Conservation (phyloP, 2,329 filamentous ascomycete genomes). For the Bisporella sp. region DNA sequence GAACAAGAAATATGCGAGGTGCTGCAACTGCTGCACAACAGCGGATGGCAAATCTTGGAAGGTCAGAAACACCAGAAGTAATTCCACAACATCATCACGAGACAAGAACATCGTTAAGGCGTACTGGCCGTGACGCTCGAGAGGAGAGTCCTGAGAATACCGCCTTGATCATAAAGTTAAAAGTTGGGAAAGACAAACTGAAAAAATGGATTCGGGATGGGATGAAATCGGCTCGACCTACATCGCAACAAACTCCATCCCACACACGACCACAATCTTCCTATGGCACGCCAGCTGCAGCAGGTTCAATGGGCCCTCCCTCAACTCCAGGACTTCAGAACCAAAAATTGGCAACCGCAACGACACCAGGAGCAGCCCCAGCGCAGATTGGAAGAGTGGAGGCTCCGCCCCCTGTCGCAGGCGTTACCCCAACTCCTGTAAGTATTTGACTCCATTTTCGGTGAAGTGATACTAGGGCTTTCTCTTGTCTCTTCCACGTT, state of each 20-base stretch:
- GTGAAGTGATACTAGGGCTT: too few species aligned
- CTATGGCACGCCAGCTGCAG: conserved; percentile 38
- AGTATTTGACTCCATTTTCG: too few species aligned
- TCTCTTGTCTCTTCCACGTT: too few species aligned
- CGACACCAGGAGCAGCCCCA: conserved; percentile 30
- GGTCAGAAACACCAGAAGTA: conserved; percentile 85
- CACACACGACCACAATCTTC: conserved; percentile 39
- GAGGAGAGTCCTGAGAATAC: conserved; percentile 72
- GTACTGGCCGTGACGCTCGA: conserved; percentile 55
- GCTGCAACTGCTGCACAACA: conserved; percentile 82
- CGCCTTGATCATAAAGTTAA: conserved; percentile 64
- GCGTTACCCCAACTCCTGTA: too few species aligned
- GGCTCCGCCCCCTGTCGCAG: conserved; percentile 45
- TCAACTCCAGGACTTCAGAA: conserved; percentile 31
- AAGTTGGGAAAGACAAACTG: conserved; percentile 65
- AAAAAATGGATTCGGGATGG: conserved; percentile 54
- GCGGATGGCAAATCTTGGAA: conserved; percentile 72
- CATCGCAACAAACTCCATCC: conserved; percentile 33
- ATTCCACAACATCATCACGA: conserved; percentile 64
- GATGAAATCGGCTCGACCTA: conserved; percentile 34
- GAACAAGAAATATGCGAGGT: conserved; percentile 82
- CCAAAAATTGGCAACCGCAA: conserved; percentile 21
- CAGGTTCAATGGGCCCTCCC: conserved; percentile 47
- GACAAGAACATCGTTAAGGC: conserved; percentile 57
- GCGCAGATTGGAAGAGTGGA: conserved; percentile 61